phyloP scores from a whole-genome alignment of 331 rosid genomes.

The Dryas integrifolia region DNA sequence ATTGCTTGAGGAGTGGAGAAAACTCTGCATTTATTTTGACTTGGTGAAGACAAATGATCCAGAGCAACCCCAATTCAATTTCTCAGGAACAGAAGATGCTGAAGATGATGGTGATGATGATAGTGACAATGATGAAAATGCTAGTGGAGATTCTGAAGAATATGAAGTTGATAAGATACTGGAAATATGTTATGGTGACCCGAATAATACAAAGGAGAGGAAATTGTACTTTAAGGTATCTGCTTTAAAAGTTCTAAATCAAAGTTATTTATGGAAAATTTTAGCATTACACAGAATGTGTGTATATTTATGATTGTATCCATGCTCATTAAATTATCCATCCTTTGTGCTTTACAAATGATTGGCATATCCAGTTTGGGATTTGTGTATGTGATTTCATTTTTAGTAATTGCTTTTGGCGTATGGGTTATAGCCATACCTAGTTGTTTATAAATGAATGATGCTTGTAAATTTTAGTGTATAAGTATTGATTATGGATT shows the following conservation, averaged over 20 bases:
- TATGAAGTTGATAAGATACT: slow-evolving; percentile 54
- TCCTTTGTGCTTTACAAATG: too few species aligned
- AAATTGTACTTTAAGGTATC: slow-evolving; percentile 59
- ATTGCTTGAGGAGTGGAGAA: slow-evolving; percentile 59
- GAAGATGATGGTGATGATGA: slow-evolving; percentile 6
- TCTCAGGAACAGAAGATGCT: slow-evolving; percentile 34
- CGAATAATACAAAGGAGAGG: slow-evolving; percentile 27
- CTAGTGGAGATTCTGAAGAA: slow-evolving; percentile 33
- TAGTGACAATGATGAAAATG: slow-evolving; percentile 1
- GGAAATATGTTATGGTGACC: slow-evolving; percentile 54
- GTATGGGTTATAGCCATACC: too few species aligned
- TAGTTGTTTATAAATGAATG: too few species aligned
- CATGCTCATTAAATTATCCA: too few species aligned
- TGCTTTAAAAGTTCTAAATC: background rate
- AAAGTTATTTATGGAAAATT: background rate
- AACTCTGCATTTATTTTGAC: slow-evolving; percentile 46
- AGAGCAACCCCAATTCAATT: slow-evolving; percentile 28
- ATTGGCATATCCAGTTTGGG: too few species aligned
- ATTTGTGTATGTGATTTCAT: too few species aligned
- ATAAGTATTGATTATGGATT: background rate
- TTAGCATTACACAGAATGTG: too few species aligned
- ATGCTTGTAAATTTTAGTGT: too few species aligned
- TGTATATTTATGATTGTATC: too few species aligned
- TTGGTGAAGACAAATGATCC: slow-evolving; percentile 33
- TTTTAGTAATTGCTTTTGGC: too few species aligned